Conservation (phyloP, 2,329 filamentous ascomycete genomes). For the Hortaea werneckii region DNA sequence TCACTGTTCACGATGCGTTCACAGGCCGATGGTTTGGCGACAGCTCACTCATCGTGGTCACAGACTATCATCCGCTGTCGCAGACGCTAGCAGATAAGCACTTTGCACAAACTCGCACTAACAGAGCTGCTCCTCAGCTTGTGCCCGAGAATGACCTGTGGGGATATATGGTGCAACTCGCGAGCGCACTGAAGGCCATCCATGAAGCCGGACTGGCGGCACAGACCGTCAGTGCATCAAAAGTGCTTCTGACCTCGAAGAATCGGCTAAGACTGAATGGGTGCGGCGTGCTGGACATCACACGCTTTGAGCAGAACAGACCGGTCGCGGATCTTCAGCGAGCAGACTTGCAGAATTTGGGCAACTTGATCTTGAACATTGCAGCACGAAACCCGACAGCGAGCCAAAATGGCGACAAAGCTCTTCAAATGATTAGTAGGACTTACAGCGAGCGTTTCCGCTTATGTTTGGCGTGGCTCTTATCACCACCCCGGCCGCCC, state of each 20-base stretch:
- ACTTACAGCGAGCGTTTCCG: conserved; percentile 70
- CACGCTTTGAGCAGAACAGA: conserved; percentile 64
- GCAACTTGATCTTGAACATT: conserved; percentile 72
- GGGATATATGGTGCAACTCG: conserved; percentile 86
- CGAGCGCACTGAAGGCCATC: conserved; percentile 77
- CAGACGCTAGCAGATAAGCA: conserved; percentile 84
- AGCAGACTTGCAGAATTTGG: conserved; percentile 78
- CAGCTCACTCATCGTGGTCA: conserved; percentile 87
- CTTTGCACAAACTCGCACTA: conserved; percentile 33
- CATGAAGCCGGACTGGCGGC: conserved; percentile 74
- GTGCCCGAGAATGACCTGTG: conserved; percentile 64
- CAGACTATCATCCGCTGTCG: conserved; percentile 83
- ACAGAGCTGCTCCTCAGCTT: conserved; percentile 13
- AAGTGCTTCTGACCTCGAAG: conserved; percentile 82
- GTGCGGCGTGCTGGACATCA: conserved; percentile 81
- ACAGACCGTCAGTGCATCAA: conserved; percentile 74
- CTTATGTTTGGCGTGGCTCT: conserved; percentile 71
- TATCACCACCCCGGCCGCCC: conserved; percentile 46
- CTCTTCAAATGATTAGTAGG: conserved; percentile 65
- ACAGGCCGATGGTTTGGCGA: conserved; percentile 89
- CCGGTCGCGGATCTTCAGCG: conserved; percentile 69
- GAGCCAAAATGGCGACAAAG: conserved; percentile 50
- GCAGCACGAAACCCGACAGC: conserved; percentile 48
- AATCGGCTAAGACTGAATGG: conserved; percentile 81
- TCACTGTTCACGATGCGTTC: conserved; percentile 83